Evolutionary conservation across 2,329 filamentous ascomycete genomes (phyloP).

Genomic region (Ascochyta koolunga): DNA sequence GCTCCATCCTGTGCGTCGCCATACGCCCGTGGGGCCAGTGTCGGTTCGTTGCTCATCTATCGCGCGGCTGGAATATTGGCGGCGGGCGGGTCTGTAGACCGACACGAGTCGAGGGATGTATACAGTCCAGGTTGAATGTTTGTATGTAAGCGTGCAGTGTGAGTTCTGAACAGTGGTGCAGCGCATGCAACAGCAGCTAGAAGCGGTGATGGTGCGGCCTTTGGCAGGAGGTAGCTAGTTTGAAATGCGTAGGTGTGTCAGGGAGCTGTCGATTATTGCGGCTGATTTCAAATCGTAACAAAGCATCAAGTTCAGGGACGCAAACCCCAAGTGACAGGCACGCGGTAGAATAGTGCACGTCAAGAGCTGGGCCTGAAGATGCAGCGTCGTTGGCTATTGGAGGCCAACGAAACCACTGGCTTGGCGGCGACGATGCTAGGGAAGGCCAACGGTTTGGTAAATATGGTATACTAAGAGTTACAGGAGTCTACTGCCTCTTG

Average conservation of each 20-base stretch:
- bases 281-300: neutral
- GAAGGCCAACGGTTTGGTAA: slow-evolving; percentile 9
- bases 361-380: slow-evolving; percentile 18
- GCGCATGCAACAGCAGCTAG: slow-evolving; percentile 11
- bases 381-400: slow-evolving; percentile 26
- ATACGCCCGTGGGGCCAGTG: slow-evolving; percentile 40
- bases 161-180: neutral
- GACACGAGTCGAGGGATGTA: slow-evolving; percentile 35
- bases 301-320: slow-evolving; percentile 7
- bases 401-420: slow-evolving; percentile 20
- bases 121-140: neutral
- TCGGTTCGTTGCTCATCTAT: slow-evolving; percentile 49
- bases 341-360: slow-evolving; percentile 5
- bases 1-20: slow-evolving; percentile 33
- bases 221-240: slow-evolving; percentile 9
- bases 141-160: slow-evolving; percentile 11
- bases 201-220: slow-evolving; percentile 18
- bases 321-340: neutral
- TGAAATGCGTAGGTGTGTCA: slow-evolving; percentile 22
- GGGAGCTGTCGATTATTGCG: slow-evolving; percentile 8
- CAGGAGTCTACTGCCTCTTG: slow-evolving; percentile 29
- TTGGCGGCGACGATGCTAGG: slow-evolving; percentile 26
- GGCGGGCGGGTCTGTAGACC: slow-evolving; percentile 39
- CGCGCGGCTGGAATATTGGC: slow-evolving; percentile 33
- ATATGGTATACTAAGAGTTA: slow-evolving; percentile 31